phyloP scores from a whole-genome alignment of 2,329 filamentous ascomycete species.

The Furcasterigmium sp. region DNA sequence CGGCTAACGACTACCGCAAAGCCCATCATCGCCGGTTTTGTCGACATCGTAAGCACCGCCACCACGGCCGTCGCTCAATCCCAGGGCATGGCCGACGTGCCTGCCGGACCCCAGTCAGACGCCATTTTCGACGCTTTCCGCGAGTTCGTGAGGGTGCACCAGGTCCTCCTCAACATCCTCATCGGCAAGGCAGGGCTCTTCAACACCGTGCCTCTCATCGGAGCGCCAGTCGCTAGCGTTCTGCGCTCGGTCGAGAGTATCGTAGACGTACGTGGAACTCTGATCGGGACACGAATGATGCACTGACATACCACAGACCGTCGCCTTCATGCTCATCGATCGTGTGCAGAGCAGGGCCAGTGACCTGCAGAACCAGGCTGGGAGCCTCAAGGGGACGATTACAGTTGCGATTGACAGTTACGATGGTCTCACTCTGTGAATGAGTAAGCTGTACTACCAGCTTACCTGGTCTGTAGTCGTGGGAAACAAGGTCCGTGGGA shows the following conservation, averaged over 20 bases:
- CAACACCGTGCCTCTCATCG: constrained; percentile 18
- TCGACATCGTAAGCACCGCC: constrained; percentile 19
- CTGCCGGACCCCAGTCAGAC: constrained; percentile 8
- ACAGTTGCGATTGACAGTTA: not conserved
- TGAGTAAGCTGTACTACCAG: no score
- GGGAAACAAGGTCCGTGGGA: no score
- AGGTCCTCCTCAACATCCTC: constrained; percentile 24
- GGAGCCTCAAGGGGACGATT: not conserved
- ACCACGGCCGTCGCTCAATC: constrained; percentile 12
- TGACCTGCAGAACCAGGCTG: not conserved
- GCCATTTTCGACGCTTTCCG: constrained; percentile 20
- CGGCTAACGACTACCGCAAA: constrained; percentile 6
- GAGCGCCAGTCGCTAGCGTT: constrained; percentile 17
- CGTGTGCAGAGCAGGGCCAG: constrained; percentile 18
- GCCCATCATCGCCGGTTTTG: constrained; percentile 22
- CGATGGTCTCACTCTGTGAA: no score
- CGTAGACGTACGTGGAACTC: constrained; percentile 17
- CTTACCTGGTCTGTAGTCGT: no score
- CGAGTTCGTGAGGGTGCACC: constrained; percentile 22
- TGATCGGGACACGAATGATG: not conserved
- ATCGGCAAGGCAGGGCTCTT: constrained; percentile 27
- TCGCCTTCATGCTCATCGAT: constrained; percentile 14
- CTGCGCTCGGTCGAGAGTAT: constrained; percentile 17
- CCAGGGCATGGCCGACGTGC: constrained; percentile 9
- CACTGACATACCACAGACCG: constrained; percentile 6